phyloP scores from a whole-genome alignment of 345 rosid species.

The Aurinia saxatilis region DNA sequence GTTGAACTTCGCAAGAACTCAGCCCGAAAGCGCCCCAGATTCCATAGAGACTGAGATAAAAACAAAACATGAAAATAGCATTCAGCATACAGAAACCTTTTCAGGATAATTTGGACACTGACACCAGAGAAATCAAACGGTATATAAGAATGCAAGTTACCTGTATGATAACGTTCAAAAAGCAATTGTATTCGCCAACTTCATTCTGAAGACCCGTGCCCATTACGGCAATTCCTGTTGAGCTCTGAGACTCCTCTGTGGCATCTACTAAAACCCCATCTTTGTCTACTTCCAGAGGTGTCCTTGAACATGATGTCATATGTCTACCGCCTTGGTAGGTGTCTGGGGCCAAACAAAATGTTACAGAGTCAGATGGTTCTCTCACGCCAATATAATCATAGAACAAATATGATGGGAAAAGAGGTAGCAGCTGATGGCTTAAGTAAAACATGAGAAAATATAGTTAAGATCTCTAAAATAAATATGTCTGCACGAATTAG shows the following conservation, averaged over 20 bases:
- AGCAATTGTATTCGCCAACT: constrained; percentile 96
- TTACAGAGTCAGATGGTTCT: constrained; percentile 9
- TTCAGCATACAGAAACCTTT: not conserved
- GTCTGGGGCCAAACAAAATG: constrained; percentile 39
- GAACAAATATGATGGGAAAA: not conserved
- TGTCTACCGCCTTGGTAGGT: constrained; percentile 51
- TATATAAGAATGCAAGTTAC: constrained; percentile 29
- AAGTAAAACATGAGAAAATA: not conserved
- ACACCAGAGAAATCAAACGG: not conserved
- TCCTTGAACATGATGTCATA: constrained; percentile 36
- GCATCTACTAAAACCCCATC: constrained; percentile 31
- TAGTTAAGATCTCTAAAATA: not conserved
- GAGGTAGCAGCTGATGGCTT: not conserved
- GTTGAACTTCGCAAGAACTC: constrained; percentile 74
- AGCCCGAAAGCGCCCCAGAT: constrained; percentile 66
- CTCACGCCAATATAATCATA: not conserved
- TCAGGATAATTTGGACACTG: not conserved
- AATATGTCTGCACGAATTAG: not conserved
- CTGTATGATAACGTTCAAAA: constrained; percentile 97
- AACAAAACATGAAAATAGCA: not conserved
- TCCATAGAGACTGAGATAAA: constrained; percentile 82
- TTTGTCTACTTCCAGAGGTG: constrained; percentile 28
- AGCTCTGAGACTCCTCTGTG: constrained; percentile 23
- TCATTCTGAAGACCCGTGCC: constrained; percentile 94
- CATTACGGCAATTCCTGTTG: constrained; percentile 35